phyloP scores from a whole-genome alignment of 2,329 filamentous ascomycete species.

The Akanthomyces dipterigenus region DNA sequence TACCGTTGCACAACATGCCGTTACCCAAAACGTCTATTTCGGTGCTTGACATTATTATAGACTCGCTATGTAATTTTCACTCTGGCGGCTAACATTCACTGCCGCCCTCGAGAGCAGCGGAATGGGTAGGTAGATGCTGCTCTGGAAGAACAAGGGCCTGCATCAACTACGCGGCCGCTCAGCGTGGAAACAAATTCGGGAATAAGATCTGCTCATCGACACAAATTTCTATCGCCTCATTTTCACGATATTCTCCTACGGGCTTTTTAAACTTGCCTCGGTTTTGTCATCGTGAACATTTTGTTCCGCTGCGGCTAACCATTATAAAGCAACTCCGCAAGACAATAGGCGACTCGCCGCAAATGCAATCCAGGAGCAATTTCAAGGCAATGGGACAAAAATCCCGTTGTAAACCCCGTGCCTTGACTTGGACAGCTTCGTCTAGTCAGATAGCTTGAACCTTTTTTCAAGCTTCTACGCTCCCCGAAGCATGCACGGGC shows the following conservation, averaged over 20 bases:
- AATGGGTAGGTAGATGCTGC: too few species aligned
- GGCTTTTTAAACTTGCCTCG: not conserved
- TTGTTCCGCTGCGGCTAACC: not conserved
- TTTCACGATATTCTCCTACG: not conserved
- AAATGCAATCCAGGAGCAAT: too few species aligned
- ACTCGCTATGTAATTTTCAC: too few species aligned
- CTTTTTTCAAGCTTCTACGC: not conserved
- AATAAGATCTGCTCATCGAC: not conserved
- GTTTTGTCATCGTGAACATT: not conserved
- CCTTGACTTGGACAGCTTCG: too few species aligned
- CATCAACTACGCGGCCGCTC: too few species aligned
- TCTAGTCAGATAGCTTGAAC: not conserved
- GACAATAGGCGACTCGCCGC: not conserved
- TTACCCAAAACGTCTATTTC: too few species aligned
- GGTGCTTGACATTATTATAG: too few species aligned
- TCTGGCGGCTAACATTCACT: too few species aligned
- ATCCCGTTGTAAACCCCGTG: not conserved
- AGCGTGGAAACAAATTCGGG: not conserved
- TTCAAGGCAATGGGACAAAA: not conserved
- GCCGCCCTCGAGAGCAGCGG: too few species aligned
- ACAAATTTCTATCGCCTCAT: not conserved
- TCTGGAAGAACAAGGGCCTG: too few species aligned
- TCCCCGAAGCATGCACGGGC: too few species aligned
- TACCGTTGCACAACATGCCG: not conserved
- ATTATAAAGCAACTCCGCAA: slow-evolving; percentile 1